phyloP scores from a whole-genome alignment of 148 eudicot species.

The Rheum nobile region DNA sequence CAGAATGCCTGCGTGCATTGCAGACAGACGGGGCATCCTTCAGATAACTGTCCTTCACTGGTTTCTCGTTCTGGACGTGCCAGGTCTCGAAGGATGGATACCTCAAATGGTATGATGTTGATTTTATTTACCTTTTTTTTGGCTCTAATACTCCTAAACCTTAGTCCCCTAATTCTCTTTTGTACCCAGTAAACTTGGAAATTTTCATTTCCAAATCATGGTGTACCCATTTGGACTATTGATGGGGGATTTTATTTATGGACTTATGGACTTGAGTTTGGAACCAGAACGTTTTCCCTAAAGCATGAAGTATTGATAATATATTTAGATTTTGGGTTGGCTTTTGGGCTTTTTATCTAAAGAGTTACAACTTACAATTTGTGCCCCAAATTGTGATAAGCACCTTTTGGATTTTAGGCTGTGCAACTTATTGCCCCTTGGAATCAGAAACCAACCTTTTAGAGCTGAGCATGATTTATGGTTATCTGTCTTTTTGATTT shows the following conservation, averaged over 20 bases:
- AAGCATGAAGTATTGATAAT: neutral
- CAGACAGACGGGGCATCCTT: conserved; percentile 54
- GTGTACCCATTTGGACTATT: neutral
- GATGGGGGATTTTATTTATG: neutral
- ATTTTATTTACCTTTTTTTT: neutral
- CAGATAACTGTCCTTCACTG: conserved; percentile 48
- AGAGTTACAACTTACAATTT: no score
- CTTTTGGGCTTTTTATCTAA: neutral
- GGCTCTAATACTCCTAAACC: neutral
- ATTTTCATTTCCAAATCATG: neutral
- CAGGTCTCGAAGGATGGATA: conserved; percentile 36
- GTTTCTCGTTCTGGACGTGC: conserved; percentile 36
- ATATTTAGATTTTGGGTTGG: neutral
- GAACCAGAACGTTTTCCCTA: neutral
- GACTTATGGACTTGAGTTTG: neutral
- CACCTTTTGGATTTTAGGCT: neutral
- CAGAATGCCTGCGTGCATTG: conserved; percentile 39
- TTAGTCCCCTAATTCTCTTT: neutral
- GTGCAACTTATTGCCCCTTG: neutral
- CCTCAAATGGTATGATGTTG: conserved; percentile 24
- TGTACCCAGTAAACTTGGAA: neutral
- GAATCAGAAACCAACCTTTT: neutral
- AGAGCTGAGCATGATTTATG: neutral
- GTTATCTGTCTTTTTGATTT: neutral
- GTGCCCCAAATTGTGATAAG: neutral